Evolutionary conservation across 2,329 filamentous ascomycete genomes (phyloP).

Genomic region (Hymenoscyphus albidus): DNA sequence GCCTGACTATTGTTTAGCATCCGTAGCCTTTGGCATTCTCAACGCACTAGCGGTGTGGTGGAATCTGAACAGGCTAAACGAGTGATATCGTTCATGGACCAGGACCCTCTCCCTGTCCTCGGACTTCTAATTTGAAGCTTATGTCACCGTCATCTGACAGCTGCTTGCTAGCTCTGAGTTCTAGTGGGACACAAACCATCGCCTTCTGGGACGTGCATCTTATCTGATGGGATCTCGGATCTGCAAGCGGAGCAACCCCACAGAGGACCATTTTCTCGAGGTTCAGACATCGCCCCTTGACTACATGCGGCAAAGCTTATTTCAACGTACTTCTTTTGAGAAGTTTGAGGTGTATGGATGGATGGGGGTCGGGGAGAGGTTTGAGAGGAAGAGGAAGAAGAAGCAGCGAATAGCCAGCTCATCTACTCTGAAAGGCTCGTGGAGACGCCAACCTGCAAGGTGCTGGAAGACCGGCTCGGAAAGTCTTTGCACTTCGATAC

Average conservation of each 20-base stretch:
- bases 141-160: not conserved
- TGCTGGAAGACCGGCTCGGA: not conserved
- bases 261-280: not conserved
- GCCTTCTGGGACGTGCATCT: conserved; percentile 10
- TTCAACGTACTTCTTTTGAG: not conserved
- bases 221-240: conserved; percentile 11
- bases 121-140: not conserved
- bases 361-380: not conserved
- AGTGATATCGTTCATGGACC: not conserved
- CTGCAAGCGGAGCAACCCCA: not conserved
- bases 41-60: not conserved
- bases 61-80: not conserved
- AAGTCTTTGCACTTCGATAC: not conserved
- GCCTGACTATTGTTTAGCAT: not conserved
- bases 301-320: not conserved
- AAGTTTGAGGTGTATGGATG: not conserved
- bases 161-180: conserved; percentile 3
- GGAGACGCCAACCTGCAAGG: not conserved
- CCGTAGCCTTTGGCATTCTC: not conserved
- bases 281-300: not conserved
- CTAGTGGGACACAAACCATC: not conserved
- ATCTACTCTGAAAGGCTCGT: not conserved
- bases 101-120: not conserved
- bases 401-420: not conserved
- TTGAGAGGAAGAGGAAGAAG: not conserved